Base-by-base conservation (phyloP, 1,284 basidiomycete genomes). In the Pseudozyma sp. region DNA sequence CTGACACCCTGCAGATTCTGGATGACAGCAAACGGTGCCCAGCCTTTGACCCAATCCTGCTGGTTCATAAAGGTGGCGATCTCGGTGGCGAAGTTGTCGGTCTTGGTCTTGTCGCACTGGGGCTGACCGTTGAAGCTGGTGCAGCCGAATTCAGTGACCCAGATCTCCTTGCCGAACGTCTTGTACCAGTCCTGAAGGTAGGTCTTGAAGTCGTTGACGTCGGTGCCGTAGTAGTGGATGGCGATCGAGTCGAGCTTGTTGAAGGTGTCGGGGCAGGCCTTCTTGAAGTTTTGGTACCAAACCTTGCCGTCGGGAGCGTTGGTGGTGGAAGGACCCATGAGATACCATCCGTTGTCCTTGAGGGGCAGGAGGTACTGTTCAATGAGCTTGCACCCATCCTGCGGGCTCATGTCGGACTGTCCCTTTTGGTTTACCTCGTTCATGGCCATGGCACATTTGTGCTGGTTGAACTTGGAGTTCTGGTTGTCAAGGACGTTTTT, bases 81-180 rank as follows among this genome's bases (percentile, higher is more conserved):
- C 61, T 87, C 87, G 63, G 84, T 85, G 10, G 82, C 79, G 79
- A 86, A 87, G 62, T 86, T 85, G 13, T 74, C 75, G n/a, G 81
- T 77, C n/a, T 87, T 81, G 14, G 72, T 47, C 54, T 85, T 81
- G 9, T 85, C 82, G 46, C 85, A 81, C 44, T 82, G 81, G n/a
- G 85, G 73, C 2, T 85, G 85, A 31, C 80, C 74, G 35, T 77
- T 76, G 52, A 87, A 85, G 76, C 87, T 39, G 7, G 52, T 42
- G 61, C 78, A 80, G 0, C 78, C 76, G 14, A 60, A 54, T 40
- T 82, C 81, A 11, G 81, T 82, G 19, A 82, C 69, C 78, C 78
- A 81, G 62, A 82, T 71, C 24, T 73, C 66, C 53, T 80, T 80
- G 51, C 64, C 53, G 53, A 68, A 80, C 2, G 56, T 64, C 16